Base-by-base conservation (phyloP, 2,329 filamentous ascomycete genomes). In the Pseudogymnoascus sp. region DNA sequence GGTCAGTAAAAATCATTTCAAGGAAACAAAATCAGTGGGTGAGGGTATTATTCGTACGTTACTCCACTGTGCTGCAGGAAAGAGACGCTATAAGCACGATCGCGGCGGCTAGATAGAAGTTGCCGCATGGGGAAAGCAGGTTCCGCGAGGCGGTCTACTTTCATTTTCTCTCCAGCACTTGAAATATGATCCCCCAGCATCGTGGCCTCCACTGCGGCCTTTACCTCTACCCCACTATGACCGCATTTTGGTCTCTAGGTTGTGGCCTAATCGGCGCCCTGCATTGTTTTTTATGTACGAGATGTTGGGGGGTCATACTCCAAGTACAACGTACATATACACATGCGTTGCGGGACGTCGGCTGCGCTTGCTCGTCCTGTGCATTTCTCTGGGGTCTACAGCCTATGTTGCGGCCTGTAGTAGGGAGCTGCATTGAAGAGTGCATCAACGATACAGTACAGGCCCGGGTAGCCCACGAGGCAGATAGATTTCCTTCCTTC, bases 11-110 rank as follows among this genome's bases (percentile, higher is more conserved):
- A 4, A 21, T 21, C n/a, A 48, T 48, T 48, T 48, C 41, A 48
- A 28, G 41, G 41, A 48, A 48, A 45, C 9, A 26, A 45, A 37
- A 45, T 26, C 23, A 2, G n/a, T n/a, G n/a, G n/a, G 21, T 26
- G 39, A 45, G 39, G 12, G 39, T 45, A 45, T 45, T 45, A 45
- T 45, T 15, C 23, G 23, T 48, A 15, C 23, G 41, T 28, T 48
- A 21, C 41, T 28, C 41, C 41, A 48, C 41, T 28, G 23, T 48
- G 23, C 4, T 48, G 8, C 23, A 48, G 23, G 21, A 28, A 48
- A 28, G 41, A 48, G 41, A 48, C 41, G 41, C 41, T 48, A 48
- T 18, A 3, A 48, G 41, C 41, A 48, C 41, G 23, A 48, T n/a
- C 41, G 10, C 41, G 41, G 41, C 41, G 41, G 41, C 41, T 48